These are phyloP conservation scores for Drosera capensis DNA, from an alignment of 148 eudicot species.

Conservation along the genomic window DNA sequence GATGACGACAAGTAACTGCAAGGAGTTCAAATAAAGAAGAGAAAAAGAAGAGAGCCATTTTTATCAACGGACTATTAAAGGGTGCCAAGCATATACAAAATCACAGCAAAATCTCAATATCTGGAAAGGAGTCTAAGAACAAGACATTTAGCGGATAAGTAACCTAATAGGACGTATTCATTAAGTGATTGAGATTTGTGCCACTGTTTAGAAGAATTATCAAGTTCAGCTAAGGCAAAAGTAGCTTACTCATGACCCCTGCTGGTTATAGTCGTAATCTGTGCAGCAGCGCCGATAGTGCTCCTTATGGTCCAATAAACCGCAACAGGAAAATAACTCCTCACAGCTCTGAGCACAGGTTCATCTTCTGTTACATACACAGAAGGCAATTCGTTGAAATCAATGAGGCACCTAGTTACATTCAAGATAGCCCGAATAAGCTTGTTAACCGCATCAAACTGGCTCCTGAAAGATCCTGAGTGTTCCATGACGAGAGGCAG, in stretches of 20 bases:
- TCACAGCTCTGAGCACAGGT: conserved; percentile 17
- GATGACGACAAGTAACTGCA: conserved; percentile 23
- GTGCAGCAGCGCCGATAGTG: conserved; percentile 27
- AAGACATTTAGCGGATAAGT: no score
- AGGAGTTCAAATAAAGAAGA: no score
- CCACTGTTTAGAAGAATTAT: background rate
- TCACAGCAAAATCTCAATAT: no score
- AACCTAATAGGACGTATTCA: no score
- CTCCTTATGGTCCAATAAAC: conserved; percentile 35
- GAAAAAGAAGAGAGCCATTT: background rate
- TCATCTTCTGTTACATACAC: conserved; percentile 14
- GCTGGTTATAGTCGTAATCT: conserved; percentile 22
- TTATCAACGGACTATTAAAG: no score
- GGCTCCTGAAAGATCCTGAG: conserved; percentile 14
- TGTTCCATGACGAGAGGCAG: conserved; percentile 21
- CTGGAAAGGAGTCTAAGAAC: no score
- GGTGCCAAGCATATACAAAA: no score
- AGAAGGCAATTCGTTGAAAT: conserved; percentile 17
- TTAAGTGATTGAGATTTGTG: background rate
- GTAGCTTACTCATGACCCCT: conserved; percentile 16
- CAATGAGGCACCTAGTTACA: conserved; percentile 14
- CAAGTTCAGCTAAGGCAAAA: no score
- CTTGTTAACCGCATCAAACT: conserved; percentile 22
- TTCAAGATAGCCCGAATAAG: conserved; percentile 22
- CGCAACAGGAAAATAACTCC: conserved; percentile 20